phyloP scores from a whole-genome alignment of 768 basidiomycete species.

The Mycena rebaudengoi region DNA sequence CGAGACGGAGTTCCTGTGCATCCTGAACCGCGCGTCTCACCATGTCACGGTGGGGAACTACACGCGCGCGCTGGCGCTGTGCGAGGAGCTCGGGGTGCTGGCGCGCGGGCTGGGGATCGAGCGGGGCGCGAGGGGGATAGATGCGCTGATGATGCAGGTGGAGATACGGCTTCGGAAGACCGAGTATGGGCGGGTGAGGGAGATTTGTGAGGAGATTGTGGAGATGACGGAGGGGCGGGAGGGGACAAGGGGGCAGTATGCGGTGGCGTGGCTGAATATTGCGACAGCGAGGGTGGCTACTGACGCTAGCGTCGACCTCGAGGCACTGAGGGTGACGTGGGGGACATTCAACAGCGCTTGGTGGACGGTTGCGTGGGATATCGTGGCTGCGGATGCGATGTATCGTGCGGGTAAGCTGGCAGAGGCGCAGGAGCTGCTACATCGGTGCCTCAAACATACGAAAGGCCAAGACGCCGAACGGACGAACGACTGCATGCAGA shows the following conservation, averaged over 20 bases:
- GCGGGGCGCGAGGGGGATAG: background rate
- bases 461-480: background rate
- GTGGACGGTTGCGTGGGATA: no score
- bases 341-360: no score
- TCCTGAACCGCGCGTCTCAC: background rate
- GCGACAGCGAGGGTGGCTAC: background rate
- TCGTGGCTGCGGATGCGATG: background rate
- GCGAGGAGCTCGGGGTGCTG: background rate
- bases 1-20: background rate
- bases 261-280: background rate
- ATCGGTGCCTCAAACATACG: background rate
- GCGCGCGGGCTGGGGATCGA: background rate
- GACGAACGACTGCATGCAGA: slow-evolving; percentile 1
- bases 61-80: background rate
- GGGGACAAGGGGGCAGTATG: no score
- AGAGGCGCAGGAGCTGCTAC: background rate
- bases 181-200: background rate
- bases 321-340: no score
- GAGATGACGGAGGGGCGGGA: background rate
- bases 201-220: background rate
- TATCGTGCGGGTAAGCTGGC: background rate
- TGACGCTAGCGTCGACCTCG: no score
- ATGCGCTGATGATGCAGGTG: background rate
- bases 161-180: background rate
- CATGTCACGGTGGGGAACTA: background rate